These are phyloP conservation scores for Russula foetens DNA, from an alignment of 768 basidiomycete genomes.

Conservation along the genomic window DNA sequence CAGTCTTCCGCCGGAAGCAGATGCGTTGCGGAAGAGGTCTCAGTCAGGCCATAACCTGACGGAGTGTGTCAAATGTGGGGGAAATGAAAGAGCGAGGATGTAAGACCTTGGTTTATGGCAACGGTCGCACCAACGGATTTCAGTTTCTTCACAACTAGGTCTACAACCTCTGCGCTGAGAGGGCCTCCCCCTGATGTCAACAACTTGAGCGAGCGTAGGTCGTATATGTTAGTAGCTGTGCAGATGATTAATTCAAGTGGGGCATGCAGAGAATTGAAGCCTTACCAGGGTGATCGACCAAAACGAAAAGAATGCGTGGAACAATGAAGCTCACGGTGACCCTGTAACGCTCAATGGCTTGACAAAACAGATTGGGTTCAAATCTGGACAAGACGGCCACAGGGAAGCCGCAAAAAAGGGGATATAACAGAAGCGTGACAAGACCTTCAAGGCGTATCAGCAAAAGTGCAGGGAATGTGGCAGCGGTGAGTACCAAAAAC, in stretches of 20 bases:
- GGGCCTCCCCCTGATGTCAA: conserved; percentile 79
- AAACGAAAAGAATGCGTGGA: conserved; percentile 75
- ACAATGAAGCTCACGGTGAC: conserved; percentile 55
- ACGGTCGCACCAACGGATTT: conserved; percentile 35
- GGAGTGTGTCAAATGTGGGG: conserved; percentile 1
- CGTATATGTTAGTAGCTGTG: conserved; percentile 55
- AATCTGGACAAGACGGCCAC: conserved; percentile 59
- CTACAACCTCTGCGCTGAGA: conserved; percentile 53
- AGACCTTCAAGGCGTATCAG: conserved; percentile 33
- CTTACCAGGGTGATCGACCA: conserved; percentile 62
- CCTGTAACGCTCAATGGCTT: conserved; percentile 55
- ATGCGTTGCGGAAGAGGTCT: conserved; percentile 69
- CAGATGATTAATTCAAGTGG: not conserved
- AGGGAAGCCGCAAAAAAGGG: conserved; percentile 41
- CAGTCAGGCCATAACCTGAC: conserved; percentile 70
- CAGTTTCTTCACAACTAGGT: conserved; percentile 35
- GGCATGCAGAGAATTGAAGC: not conserved
- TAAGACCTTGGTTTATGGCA: conserved; percentile 44
- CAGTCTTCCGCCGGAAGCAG: conserved; percentile 39
- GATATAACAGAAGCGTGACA: conserved; percentile 54
- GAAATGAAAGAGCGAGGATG: not conserved
- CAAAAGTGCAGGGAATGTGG: conserved; percentile 41
- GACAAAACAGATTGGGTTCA: conserved; percentile 60
- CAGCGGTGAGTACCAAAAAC: conserved; percentile 33
- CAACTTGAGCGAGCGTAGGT: conserved; percentile 49